Percentiles rank a stretch among this genome's conserved stretches.
phyloP scores from a whole-genome alignment of 768 basidiomycete species.

The Bullera alba region DNA sequence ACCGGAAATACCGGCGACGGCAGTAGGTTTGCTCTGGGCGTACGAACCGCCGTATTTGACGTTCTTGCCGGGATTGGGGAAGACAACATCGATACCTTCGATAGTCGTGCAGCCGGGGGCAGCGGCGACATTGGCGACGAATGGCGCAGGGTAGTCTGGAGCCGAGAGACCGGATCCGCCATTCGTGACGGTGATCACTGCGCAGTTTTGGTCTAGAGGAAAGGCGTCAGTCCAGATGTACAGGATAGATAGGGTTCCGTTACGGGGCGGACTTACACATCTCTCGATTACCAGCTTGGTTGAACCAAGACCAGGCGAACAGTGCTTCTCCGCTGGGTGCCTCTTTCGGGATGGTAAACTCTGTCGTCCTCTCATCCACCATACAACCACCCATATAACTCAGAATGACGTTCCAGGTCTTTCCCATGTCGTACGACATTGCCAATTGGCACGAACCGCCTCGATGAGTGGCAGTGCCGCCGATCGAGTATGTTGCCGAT shows the following conservation, averaged over 20 bases:
- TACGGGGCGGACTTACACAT: conserved; percentile 13
- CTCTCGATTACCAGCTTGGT: conserved; percentile 44
- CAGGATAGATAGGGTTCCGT: not conserved
- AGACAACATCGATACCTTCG: conserved; percentile 36
- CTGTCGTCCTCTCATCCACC: conserved; percentile 23
- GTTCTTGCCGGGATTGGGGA: conserved; percentile 39
- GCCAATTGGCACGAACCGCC: conserved; percentile 48
- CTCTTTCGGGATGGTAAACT: conserved; percentile 41
- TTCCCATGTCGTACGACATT: conserved; percentile 48
- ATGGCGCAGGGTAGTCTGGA: conserved; percentile 35
- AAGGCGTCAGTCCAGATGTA: not conserved
- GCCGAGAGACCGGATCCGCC: conserved; percentile 35
- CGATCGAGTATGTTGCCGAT: conserved; percentile 33
- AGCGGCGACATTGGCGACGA: conserved; percentile 32
- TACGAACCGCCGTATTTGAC: conserved; percentile 38
- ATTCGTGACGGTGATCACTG: conserved; percentile 34
- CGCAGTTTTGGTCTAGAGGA: conserved; percentile 36
- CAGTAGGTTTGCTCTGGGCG: too few species aligned
- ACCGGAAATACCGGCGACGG: too few species aligned
- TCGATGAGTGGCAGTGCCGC: conserved; percentile 42
- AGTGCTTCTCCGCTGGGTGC: conserved; percentile 42
- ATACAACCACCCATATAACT: conserved; percentile 46
- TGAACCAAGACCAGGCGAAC: conserved; percentile 49
- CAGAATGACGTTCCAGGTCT: conserved; percentile 46
- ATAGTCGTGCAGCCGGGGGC: conserved; percentile 32